phyloP scores from a whole-genome alignment of 1,284 basidiomycete genomes.

The Kwoniella shivajii region DNA sequence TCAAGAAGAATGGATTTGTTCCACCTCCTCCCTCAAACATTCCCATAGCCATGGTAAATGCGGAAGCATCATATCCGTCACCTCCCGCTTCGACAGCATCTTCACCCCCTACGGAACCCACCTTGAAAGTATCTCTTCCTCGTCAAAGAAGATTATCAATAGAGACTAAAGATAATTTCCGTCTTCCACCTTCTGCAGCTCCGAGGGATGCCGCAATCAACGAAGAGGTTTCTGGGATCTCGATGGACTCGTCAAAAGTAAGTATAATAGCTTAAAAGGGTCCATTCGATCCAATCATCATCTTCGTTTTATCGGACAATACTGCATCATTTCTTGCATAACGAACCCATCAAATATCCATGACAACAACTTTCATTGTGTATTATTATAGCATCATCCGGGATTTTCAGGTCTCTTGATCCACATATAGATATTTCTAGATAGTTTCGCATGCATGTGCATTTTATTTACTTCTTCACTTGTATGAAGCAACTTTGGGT shows the following conservation, averaged over 20 bases:
- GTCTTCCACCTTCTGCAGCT: constrained; percentile 11
- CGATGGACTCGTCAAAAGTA: constrained; percentile 7
- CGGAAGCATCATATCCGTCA: constrained; percentile 39
- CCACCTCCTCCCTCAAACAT: constrained; percentile 14
- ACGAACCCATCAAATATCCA: neutral
- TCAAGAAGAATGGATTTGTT: constrained; percentile 20
- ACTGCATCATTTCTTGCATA: neutral
- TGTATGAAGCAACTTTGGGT: neutral
- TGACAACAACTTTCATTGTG: neutral
- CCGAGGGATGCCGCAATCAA: constrained; percentile 7
- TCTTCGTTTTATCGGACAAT: neutral
- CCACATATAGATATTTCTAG: constrained; percentile 3
- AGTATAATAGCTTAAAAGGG: constrained; percentile 2
- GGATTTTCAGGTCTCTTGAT: neutral
- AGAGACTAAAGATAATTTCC: constrained; percentile 12
- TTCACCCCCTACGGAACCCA: constrained; percentile 33
- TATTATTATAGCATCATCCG: constrained; percentile 1
- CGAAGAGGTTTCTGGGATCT: constrained; percentile 3
- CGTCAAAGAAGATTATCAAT: constrained; percentile 15
- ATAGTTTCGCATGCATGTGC: constrained; percentile 7
- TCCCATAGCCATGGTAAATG: neutral
- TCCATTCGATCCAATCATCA: neutral
- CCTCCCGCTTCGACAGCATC: constrained; percentile 43
- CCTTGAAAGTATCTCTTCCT: neutral
- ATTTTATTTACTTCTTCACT: neutral